A percentile compares a stretch with the other conserved stretches of the same genome.
These are phyloP conservation scores for Kluyveromyces aestuarii DNA, from an alignment of 805 yeast species.

Conservation along the genomic window DNA sequence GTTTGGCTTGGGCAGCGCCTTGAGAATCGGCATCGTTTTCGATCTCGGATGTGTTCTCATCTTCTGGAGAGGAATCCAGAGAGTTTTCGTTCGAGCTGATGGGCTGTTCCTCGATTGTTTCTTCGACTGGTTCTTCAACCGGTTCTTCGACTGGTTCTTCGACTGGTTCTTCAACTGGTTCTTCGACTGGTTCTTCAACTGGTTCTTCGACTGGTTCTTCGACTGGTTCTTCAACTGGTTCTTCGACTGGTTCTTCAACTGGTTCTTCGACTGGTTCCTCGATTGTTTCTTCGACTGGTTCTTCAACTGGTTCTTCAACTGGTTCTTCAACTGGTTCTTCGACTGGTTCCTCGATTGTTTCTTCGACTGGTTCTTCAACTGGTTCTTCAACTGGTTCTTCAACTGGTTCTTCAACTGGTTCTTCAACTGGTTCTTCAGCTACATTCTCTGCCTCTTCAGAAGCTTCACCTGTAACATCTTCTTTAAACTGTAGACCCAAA, in stretches of 20 bases:
- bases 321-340: neutral
- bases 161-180: neutral
- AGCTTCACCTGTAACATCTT: neutral
- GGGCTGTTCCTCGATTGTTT: neutral
- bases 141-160: neutral
- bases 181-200: neutral
- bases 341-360: neutral
- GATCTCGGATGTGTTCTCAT: constrained; percentile 17
- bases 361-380: neutral
- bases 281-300: neutral
- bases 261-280: neutral
- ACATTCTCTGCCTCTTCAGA: constrained; percentile 4
- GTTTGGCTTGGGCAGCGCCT: neutral
- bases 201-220: neutral
- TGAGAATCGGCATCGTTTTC: constrained; percentile 5
- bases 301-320: neutral
- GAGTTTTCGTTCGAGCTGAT: neutral
- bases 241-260: neutral
- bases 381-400: neutral
- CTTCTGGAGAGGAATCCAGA: constrained; percentile 20
- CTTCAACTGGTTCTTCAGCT: neutral
- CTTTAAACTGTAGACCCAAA: neutral
- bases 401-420: neutral
- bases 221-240: neutral
- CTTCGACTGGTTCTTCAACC: neutral